Evolutionary conservation across 139 green algal species (phyloP), one percentile per base, ranked within the genome.

Genomic region (Bryopsis sp.): DNA sequence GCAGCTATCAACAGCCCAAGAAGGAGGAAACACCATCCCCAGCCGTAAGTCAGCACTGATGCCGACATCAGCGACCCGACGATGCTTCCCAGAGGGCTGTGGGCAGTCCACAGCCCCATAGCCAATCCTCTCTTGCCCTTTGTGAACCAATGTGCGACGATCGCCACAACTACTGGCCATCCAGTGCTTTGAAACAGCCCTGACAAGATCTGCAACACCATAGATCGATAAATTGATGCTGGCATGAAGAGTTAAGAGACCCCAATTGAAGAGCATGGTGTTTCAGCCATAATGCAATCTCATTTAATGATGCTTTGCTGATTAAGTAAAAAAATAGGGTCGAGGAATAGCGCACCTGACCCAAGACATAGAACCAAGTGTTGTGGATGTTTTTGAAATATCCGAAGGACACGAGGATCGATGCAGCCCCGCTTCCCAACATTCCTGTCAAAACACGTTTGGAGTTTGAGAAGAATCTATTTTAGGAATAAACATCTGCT

Each of bases 101-200:
- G 91, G 2, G 89, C 84, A 67, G 97, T 98, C 92, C 92, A 98
- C 26, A 97, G 74, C 54, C 92, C 92, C 87, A 98, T 96, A 66
- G 97, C 84, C 0, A 97, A 76, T 2, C 92, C 92, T 5, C 91
- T 81, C 73, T 94, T 91, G 54, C 86, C 84, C 71, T 96, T 96
- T 58, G 89, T 90, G 79, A 86, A 95, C 92, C 92, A 98, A 78
- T 96, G 96, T 39, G 86, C 92, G 67, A 97, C 88, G 19, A 97
- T 82, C 37, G 78, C 79, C 33, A 98, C 92, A 15, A 98, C 92
- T 60, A 76, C 87, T 5, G 92, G 92, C 92, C 92, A 98, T 28
- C 92, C 92, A 0, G 88, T 95, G 46, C 82, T 86, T 75, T 97
- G 90, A 62, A 96, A 86, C 32, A 96, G 62, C 24, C 92, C 92